Evolutionary conservation across 345 rosid species (phyloP), one percentile per base, ranked within the genome.

Genomic region (Aurinia saxatilis): DNA sequence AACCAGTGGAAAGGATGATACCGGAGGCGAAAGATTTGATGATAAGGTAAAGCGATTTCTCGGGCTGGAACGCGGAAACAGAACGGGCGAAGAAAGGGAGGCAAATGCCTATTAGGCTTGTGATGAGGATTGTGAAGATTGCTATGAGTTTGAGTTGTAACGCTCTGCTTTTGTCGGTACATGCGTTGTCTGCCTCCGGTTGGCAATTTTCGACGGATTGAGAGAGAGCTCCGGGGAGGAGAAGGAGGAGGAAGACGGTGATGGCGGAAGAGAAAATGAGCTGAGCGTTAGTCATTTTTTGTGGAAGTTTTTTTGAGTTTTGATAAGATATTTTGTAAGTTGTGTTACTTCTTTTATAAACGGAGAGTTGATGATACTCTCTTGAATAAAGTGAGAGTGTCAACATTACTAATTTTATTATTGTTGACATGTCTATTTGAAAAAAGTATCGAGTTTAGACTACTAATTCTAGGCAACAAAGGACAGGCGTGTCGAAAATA

Each of bases 21-120:
- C 91, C 82, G 0, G 82, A 82, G 0, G 87, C 84, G n/a, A 84
- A 79, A 0, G 82, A 68, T 57, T 84, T 84, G 46, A 84, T 36
- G 4, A 84, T 8, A 29, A 80, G 72, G 67, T 82, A 88, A 6
- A 60, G 10, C 15, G 65, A 60, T 37, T 16, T 82, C 2, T 79
- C 86, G 0, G 88, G 85, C 1, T 57, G 14, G 7, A 83, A 63
- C 10, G 76, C 77, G 0, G 80, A 61, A 27, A 81, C 13, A 0
- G 19, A 12, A 27, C 71, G 82, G 4, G 82, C 84, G 1, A 76
- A 46, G 14, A 82, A n/a, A 0, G 90, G 93, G 14, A 82, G 64
- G 10, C 69, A 66, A 52, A 85, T 77, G 0, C 93, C 88, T 12
- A 79, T 51, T 0, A 73, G 76, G 1, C 87, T 75, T 0, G 84